Evolutionary conservation across 805 yeast species (phyloP).

Genomic region (Priceomyces medius): DNA sequence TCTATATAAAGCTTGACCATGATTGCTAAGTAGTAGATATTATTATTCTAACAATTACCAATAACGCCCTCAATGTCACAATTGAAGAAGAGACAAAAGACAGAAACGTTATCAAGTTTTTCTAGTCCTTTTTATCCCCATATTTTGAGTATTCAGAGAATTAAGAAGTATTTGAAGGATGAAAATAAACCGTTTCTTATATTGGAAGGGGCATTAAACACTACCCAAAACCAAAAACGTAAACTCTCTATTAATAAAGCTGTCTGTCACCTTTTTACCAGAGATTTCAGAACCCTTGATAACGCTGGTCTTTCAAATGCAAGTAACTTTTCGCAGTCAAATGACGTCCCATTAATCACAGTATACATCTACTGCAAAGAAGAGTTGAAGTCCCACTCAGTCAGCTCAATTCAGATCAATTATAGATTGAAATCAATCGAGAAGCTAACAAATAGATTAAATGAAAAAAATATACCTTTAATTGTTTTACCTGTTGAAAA

Average conservation of each 20-base stretch:
- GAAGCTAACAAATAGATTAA: slow-evolving; percentile 28
- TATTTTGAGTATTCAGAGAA: slow-evolving; percentile 7
- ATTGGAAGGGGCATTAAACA: slow-evolving; percentile 13
- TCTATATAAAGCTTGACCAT: background rate
- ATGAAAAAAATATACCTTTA: slow-evolving; percentile 37
- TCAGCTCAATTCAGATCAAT: slow-evolving; percentile 42
- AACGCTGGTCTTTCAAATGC: slow-evolving; percentile 42
- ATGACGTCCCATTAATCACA: slow-evolving; percentile 35
- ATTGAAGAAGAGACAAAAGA: slow-evolving; percentile 11
- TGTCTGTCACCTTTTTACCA: slow-evolving; percentile 47
- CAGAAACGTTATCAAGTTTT: slow-evolving; percentile 10
- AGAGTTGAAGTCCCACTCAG: slow-evolving; percentile 42
- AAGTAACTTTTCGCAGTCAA: slow-evolving; percentile 25
- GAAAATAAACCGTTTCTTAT: slow-evolving; percentile 29
- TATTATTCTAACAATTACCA: too few relatives aligned
- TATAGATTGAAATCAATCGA: slow-evolving; percentile 36
- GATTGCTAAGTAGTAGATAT: too few relatives aligned
- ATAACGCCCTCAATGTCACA: too few relatives aligned
- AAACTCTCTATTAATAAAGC: slow-evolving; percentile 15
- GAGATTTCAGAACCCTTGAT: slow-evolving; percentile 47
- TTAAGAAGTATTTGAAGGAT: slow-evolving; percentile 25
- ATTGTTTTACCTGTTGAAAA: slow-evolving; percentile 37
- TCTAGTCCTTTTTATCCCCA: slow-evolving; percentile 13
- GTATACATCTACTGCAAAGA: slow-evolving; percentile 42
- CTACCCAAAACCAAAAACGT: slow-evolving; percentile 8